Evolutionary conservation across 371 early-diverging fungal genomes (phyloP), one percentile per base, ranked within the genome.

Genomic region (Mortierella sp.): DNA sequence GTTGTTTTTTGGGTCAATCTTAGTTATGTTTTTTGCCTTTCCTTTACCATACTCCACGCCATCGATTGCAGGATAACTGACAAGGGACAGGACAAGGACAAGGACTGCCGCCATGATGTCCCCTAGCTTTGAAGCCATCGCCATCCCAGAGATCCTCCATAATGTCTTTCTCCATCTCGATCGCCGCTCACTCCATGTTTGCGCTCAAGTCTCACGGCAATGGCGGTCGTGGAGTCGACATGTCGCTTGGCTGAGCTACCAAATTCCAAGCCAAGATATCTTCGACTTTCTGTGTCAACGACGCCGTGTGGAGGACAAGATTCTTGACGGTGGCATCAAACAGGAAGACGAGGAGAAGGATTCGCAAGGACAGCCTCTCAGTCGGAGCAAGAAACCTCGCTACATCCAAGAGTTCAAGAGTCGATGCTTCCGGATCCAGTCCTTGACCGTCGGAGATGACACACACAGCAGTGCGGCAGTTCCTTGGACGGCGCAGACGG

Each of bases 131-230:
- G 71, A 75, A 43, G 69, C 81, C 14, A 53, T 81, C 34, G n/a
- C 28, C 51, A 61, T 82, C n/a, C 76, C 73, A 2, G 82, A 82
- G 76, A 78, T 82, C 67, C 54, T 82, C 13, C n/a, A 51, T 16
- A 46, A 73, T 44, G 71, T 82, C 43, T 10, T 78, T 14, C 16
- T 28, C 16, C 76, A 75, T 70, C 69, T 78, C 37, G 82, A 82
- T 50, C 64, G 50, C 21, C 51, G 55, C 9, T 55, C 75, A 1
- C 76, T 82, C 8, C 37, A 54, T 21, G 54, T 40, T 19, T 82
- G 78, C 53, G 16, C 43, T 19, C 50, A 28, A 37, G 79, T 76
- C 24, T 71, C 75, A 40, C 78, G 69, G 16, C 54, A 72, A 34
- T 82, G 78, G 82, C 43, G 71, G 34, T 72, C 54, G 24, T 69